Percentiles rank a stretch among this genome's conserved stretches.
Conservation (phyloP, 2,329 filamentous ascomycete genomes). For the Fusarium sp. region DNA sequence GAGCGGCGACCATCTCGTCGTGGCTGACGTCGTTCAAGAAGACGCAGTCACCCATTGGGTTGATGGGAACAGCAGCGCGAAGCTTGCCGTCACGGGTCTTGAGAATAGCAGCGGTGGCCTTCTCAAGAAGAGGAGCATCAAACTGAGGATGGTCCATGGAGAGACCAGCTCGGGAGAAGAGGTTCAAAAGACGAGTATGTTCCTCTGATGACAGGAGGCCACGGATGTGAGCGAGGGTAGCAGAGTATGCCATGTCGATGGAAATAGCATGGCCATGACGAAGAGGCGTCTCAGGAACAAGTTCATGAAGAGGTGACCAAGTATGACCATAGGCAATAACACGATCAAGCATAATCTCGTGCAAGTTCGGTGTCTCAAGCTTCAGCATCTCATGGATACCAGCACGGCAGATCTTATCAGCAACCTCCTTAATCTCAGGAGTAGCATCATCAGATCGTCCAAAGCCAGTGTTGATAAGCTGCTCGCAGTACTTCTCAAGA, state of each 20-base stretch:
- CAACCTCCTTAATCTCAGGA: slow-evolving; percentile 66
- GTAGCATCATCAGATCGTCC: slow-evolving; percentile 67
- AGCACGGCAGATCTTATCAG: slow-evolving; percentile 74
- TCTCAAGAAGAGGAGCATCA: slow-evolving; percentile 71
- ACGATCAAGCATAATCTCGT: slow-evolving; percentile 76
- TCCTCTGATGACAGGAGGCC: slow-evolving; percentile 69
- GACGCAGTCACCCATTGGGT: slow-evolving; percentile 71
- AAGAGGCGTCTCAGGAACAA: slow-evolving; percentile 73
- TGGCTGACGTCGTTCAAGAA: slow-evolving; percentile 74
- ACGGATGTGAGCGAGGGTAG: slow-evolving; percentile 72
- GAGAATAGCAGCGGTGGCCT: slow-evolving; percentile 74
- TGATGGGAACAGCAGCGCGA: slow-evolving; percentile 71
- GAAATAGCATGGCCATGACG: slow-evolving; percentile 79
- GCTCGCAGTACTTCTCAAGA: slow-evolving; percentile 75
- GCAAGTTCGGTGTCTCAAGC: slow-evolving; percentile 77
- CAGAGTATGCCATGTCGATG: slow-evolving; percentile 80
- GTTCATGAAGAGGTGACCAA: slow-evolving; percentile 78
- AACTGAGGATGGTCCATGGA: slow-evolving; percentile 78
- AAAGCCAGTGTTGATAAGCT: slow-evolving; percentile 72
- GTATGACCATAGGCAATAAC: slow-evolving; percentile 81
- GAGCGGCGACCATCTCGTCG: slow-evolving; percentile 69
- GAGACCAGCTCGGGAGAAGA: slow-evolving; percentile 76
- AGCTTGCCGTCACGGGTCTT: slow-evolving; percentile 76
- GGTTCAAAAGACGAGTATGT: slow-evolving; percentile 68
- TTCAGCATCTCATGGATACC: slow-evolving; percentile 79